Evolutionary conservation across 495 filamentous ascomycete genomes (phyloP).

Genomic region (Lepraria neglecta): DNA sequence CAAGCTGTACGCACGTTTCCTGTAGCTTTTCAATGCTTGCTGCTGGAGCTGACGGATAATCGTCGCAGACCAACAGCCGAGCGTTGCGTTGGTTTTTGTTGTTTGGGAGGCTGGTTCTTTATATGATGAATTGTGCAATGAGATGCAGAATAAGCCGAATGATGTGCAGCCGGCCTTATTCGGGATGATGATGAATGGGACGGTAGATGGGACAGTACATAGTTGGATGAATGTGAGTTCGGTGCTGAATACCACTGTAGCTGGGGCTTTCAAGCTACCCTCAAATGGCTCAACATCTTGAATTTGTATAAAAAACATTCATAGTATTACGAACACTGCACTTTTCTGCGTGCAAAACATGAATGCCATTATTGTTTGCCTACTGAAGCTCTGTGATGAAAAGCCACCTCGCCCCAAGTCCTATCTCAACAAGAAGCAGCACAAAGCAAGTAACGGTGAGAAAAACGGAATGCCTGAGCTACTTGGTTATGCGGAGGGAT

Average conservation of each 20-base stretch:
- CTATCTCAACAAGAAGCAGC: too few relatives aligned
- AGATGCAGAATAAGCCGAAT: neutral
- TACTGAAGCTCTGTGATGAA: too few relatives aligned
- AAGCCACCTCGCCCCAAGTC: too few relatives aligned
- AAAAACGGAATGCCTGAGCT: too few relatives aligned
- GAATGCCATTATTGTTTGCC: too few relatives aligned
- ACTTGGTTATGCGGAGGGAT: too few relatives aligned
- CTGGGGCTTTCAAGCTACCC: neutral
- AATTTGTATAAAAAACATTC: too few relatives aligned
- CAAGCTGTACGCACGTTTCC: neutral
- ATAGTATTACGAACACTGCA: too few relatives aligned
- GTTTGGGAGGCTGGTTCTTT: constrained; percentile 4
- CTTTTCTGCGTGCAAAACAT: too few relatives aligned
- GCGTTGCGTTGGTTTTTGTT: neutral
- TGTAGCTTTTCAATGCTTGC: neutral
- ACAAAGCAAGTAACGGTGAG: too few relatives aligned
- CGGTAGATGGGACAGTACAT: neutral
- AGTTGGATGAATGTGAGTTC: neutral
- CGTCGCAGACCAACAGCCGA: neutral
- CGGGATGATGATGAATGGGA: neutral
- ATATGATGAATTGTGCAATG: neutral
- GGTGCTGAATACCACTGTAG: neutral
- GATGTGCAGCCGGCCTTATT: neutral
- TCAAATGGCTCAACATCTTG: neutral
- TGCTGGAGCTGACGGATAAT: neutral